phyloP scores from a whole-genome alignment of 225 moss, liverwort and hornwort genomes.

The Pseudisothecium myosuroides region DNA sequence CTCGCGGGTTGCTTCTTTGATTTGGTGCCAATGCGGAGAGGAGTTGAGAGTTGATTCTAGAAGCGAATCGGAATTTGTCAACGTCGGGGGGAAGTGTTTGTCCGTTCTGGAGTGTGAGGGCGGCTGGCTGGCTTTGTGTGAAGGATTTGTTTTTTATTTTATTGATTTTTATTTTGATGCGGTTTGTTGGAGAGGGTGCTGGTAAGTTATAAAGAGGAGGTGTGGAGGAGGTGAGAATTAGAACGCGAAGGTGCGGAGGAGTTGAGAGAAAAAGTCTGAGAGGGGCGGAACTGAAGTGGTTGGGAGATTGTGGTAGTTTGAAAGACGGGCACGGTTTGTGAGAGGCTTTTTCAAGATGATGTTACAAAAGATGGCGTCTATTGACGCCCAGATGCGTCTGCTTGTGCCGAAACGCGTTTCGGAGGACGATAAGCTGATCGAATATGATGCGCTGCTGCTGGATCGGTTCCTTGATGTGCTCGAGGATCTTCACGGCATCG shows the following conservation, averaged over 20 bases:
- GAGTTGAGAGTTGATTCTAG: background rate
- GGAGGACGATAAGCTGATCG: conserved; percentile 53
- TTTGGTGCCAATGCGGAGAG: background rate
- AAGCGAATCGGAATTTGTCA: background rate
- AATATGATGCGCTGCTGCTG: conserved; percentile 43
- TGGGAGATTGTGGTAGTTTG: background rate
- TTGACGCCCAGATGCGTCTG: conserved; percentile 56
- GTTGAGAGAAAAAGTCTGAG: background rate
- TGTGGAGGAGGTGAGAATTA: background rate
- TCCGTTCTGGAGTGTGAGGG: background rate
- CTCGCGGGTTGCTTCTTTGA: background rate
- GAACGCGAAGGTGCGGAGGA: background rate
- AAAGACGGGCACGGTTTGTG: background rate
- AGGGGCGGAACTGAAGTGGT: background rate
- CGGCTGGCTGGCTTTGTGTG: background rate
- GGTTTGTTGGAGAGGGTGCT: background rate
- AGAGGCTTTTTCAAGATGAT: conserved; percentile 10
- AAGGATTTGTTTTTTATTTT: background rate
- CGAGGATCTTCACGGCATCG: conserved; percentile 41
- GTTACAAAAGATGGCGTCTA: conserved; percentile 52
- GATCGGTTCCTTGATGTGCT: conserved; percentile 52
- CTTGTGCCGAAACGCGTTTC: conserved; percentile 46
- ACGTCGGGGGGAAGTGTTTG: background rate
- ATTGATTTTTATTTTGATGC: background rate
- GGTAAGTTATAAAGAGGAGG: background rate